These are phyloP conservation scores for Alternaria sp. DNA, from an alignment of 2,329 filamentous ascomycete species.

Conservation along the genomic window DNA sequence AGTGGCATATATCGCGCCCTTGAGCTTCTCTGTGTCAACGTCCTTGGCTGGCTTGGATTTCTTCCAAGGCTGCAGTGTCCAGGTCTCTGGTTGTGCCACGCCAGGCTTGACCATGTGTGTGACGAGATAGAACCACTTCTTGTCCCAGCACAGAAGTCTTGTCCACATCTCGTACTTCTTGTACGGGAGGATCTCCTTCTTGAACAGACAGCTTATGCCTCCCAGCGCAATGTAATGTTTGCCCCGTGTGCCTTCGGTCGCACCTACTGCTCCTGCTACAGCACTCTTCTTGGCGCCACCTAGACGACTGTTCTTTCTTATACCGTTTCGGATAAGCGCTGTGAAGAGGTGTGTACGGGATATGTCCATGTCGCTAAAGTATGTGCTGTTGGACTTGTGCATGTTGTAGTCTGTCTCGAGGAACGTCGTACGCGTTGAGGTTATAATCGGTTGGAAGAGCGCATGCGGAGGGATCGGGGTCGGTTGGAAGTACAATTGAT, in stretches of 20 bases:
- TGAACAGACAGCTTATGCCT: slow-evolving; percentile 56
- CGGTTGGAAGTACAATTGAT: slow-evolving; percentile 55
- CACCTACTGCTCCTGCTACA: slow-evolving; percentile 22
- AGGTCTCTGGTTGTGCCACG: slow-evolving; percentile 49
- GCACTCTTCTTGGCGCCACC: slow-evolving; percentile 28
- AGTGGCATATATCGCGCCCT: slow-evolving; percentile 56
- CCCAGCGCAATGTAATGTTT: slow-evolving; percentile 53
- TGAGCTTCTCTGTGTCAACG: slow-evolving; percentile 43
- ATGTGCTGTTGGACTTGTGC: slow-evolving; percentile 84
- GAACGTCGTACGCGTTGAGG: slow-evolving; percentile 69
- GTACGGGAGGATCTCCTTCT: slow-evolving; percentile 55
- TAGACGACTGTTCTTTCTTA: slow-evolving; percentile 42
- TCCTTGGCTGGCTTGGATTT: slow-evolving; percentile 28
- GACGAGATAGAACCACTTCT: slow-evolving; percentile 59
- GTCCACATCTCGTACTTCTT: slow-evolving; percentile 57
- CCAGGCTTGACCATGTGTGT: slow-evolving; percentile 57
- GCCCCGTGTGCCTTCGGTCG: slow-evolving; percentile 27
- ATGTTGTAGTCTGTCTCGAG: slow-evolving; percentile 87
- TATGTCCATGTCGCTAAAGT: slow-evolving; percentile 86
- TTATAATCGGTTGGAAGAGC: slow-evolving; percentile 75
- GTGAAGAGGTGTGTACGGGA: slow-evolving; percentile 81
- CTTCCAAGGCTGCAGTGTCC: slow-evolving; percentile 56
- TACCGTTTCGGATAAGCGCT: slow-evolving; percentile 54
- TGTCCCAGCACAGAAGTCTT: slow-evolving; percentile 55
- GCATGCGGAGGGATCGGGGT: slow-evolving; percentile 60